A percentile compares a stretch with the other conserved stretches of the same genome.
Evolutionary conservation across 2,329 filamentous ascomycete species (phyloP).

Genomic region (Cladosporium sp.): DNA sequence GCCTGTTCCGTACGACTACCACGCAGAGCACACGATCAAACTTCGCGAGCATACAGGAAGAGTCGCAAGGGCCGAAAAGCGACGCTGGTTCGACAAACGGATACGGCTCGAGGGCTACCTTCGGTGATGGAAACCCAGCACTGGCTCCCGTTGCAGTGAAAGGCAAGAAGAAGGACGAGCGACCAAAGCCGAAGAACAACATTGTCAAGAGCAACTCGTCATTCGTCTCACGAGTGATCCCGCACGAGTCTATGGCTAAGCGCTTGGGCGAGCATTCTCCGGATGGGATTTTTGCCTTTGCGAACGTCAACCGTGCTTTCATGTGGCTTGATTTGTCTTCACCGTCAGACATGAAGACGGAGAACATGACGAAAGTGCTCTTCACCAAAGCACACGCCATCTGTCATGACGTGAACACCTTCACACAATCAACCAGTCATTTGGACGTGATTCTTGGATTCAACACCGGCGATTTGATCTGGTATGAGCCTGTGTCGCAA

Average conservation of each 20-base stretch:
- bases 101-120: conserved; percentile 50
- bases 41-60: conserved; percentile 43
- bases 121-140: conserved; percentile 79
- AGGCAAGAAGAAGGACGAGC: conserved; percentile 59
- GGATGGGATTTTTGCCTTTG: conserved; percentile 83
- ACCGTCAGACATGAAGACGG: conserved; percentile 68
- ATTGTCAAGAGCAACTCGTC: conserved; percentile 98
- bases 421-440: conserved; percentile 73
- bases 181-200: conserved; percentile 93
- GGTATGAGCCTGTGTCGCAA: conserved; percentile 96
- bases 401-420: conserved; percentile 83
- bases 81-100: conserved; percentile 40
- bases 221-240: conserved; percentile 93
- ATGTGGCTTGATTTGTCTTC: conserved; percentile 92
- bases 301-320: conserved; percentile 90
- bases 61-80: conserved; percentile 39
- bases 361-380: conserved; percentile 89
- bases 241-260: conserved; percentile 74
- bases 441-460: conserved; percentile 93
- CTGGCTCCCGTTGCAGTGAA: conserved; percentile 59
- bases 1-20: conserved; percentile 36
- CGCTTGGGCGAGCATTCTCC: conserved; percentile 69
- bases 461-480: conserved; percentile 93
- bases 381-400: conserved; percentile 95
- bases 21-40: conserved; percentile 30